phyloP scores from a whole-genome alignment of 2,329 filamentous ascomycete species.

The Apiospora sp. region DNA sequence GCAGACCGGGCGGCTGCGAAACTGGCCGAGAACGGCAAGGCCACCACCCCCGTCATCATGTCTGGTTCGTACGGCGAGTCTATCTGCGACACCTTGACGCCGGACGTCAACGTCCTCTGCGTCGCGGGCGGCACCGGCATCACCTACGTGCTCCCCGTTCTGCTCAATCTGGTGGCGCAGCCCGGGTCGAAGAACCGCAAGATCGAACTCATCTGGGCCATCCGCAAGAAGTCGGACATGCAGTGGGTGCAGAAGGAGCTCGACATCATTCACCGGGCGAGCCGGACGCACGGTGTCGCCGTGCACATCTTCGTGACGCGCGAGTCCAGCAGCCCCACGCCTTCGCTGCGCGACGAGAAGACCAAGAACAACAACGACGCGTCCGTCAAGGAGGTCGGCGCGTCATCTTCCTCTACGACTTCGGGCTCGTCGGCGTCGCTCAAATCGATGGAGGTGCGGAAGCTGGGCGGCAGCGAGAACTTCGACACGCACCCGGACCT shows the following conservation, averaged over 20 bases:
- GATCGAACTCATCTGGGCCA: slow-evolving; percentile 71
- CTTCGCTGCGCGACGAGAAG: slow-evolving; percentile 40
- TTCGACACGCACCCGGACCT: slow-evolving; percentile 55
- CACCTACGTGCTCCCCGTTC: slow-evolving; percentile 61
- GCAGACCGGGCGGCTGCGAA: slow-evolving; percentile 53
- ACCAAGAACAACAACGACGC: slow-evolving; percentile 33
- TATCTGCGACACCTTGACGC: slow-evolving; percentile 51
- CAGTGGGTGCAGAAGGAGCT: slow-evolving; percentile 68
- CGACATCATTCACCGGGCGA: slow-evolving; percentile 52
- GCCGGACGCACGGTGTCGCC: slow-evolving; percentile 50
- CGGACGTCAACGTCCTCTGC: slow-evolving; percentile 57
- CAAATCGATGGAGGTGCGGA: slow-evolving; percentile 41
- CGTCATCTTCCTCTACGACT: slow-evolving; percentile 30
- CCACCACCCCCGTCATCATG: slow-evolving; percentile 64
- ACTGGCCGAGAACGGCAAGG: slow-evolving; percentile 38
- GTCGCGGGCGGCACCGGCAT: slow-evolving; percentile 67
- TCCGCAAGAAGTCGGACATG: slow-evolving; percentile 61
- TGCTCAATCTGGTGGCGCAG: slow-evolving; percentile 49
- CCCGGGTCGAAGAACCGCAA: slow-evolving; percentile 47
- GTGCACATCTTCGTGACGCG: slow-evolving; percentile 68
- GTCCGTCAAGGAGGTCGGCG: slow-evolving; percentile 37
- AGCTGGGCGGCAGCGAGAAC: slow-evolving; percentile 37
- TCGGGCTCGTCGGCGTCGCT: slow-evolving; percentile 36
- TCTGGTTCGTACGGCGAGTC: slow-evolving; percentile 69
- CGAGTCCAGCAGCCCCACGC: slow-evolving; percentile 43